phyloP scores from a whole-genome alignment of 2,329 filamentous ascomycete genomes.

The Coniochaeta sp. region DNA sequence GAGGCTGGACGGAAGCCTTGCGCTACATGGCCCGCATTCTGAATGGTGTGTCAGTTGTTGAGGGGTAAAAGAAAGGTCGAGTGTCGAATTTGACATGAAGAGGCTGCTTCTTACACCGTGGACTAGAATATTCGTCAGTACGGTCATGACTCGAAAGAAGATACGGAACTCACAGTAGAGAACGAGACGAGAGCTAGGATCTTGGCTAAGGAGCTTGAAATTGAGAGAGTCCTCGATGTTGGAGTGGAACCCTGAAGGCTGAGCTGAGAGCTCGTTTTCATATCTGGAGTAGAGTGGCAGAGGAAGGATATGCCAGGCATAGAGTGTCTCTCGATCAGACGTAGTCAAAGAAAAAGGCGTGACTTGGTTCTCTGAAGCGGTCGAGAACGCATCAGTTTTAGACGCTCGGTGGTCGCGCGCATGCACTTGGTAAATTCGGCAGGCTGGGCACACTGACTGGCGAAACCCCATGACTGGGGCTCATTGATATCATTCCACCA shows the following conservation, averaged over 20 bases:
- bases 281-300: conserved; percentile 68
- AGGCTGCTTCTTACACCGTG: conserved; percentile 47
- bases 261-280: conserved; percentile 51
- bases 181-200: conserved; percentile 56
- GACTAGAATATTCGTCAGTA: conserved; percentile 29
- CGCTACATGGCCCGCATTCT: conserved; percentile 83
- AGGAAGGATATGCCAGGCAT: conserved; percentile 87
- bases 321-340: conserved; percentile 68
- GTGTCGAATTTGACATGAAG: conserved; percentile 22
- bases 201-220: conserved; percentile 54
- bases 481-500: conserved; percentile 66
- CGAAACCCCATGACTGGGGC: conserved; percentile 80
- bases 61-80: neutral
- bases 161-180: conserved; percentile 48
- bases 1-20: conserved; percentile 69
- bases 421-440: neutral
- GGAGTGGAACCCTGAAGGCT: conserved; percentile 38
- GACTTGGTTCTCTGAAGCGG: conserved; percentile 66
- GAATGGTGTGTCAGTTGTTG: conserved; percentile 9
- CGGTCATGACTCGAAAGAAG: conserved; percentile 4
- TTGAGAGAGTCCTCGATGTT: conserved; percentile 50
- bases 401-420: neutral
- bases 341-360: conserved; percentile 76
- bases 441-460: conserved; percentile 47
- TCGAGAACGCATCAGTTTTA: neutral